Base-by-base conservation (phyloP, 371 early-diverging fungal genomes). In the Gilbertella persicaria region DNA sequence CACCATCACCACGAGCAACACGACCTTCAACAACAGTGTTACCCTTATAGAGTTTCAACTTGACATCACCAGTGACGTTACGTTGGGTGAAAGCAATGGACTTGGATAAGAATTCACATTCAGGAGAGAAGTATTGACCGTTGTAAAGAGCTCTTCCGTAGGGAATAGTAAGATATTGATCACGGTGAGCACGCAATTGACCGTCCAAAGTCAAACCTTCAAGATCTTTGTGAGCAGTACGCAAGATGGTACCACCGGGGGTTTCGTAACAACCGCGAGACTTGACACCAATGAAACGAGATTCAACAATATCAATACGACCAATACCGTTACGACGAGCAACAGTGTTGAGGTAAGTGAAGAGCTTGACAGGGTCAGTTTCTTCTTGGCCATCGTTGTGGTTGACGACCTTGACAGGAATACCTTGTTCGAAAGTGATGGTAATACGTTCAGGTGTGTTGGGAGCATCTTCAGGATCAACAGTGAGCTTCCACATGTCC, bases 191-290 rank as follows among this genome's bases (percentile, higher is more conserved):
- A 75, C 98, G 94, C 41, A 96, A 86, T 69, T 96, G 95, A 60
- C 97, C 91, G 73, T 97, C 98, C 55, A 97, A 72, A 38, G 91
- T 90, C 53, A 96, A 75, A 42, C 98, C 98, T 79, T 97, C 98
- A 20, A 96, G 77, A 71, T 97, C 98, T 55, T 92, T 84, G 76
- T 97, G 98, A 12, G 96, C 96, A 33, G 86, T 86, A 64, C 92
- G 92, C 54, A 97, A 80, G 53, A 97, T 92, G 40, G 97, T 96
- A 47, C 97, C 98, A 46, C 93, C 97, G 45, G 98, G 98, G 35
- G 97, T 95, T 76, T 97, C 98, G 85, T 97, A 97, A 79, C 97
- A 97, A 60, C 96, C 98, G 50, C 97, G 92, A 46, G 94, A 93
- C 84, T 98, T 98, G 83, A 98, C 93, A 52, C 98, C 98, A 55